Conservation (phyloP, 2,329 filamentous ascomycete genomes). For the Zymoseptoria pseudotritici region DNA sequence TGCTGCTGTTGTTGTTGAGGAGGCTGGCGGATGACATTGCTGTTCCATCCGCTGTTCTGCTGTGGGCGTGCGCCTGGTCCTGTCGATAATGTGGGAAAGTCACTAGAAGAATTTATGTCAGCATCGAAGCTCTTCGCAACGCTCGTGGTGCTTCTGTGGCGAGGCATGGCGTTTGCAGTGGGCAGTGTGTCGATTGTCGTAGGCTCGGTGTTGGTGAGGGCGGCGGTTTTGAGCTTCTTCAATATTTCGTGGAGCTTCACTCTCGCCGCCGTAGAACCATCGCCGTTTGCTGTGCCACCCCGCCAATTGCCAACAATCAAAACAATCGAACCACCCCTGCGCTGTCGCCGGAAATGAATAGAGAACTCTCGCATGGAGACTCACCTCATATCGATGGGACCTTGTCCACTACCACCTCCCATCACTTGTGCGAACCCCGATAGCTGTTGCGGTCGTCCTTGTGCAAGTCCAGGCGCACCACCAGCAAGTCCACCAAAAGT, state of each 20-base stretch:
- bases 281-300: neutral
- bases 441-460: constrained; percentile 21
- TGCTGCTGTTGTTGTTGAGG: constrained; percentile 32
- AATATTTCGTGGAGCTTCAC: neutral
- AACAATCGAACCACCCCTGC: neutral
- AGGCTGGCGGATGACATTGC: constrained; percentile 46
- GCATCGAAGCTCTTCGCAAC: constrained; percentile 7
- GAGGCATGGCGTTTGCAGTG: neutral
- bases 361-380: constrained; percentile 6
- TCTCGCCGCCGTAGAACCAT: neutral
- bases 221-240: neutral
- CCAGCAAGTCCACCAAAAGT: constrained; percentile 15
- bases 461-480: constrained; percentile 16
- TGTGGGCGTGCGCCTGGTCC: constrained; percentile 44
- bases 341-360: constrained; percentile 1
- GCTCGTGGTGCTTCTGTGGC: neutral
- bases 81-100: constrained; percentile 56
- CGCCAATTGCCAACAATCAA: neutral
- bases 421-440: constrained; percentile 31
- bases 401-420: constrained; percentile 27
- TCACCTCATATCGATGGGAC: constrained; percentile 31
- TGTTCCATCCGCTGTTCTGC: constrained; percentile 50
- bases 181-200: neutral
- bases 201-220: neutral
- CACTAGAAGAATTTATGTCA: constrained; percentile 37